These are phyloP conservation scores for Nevesoporus exiguus DNA, from an alignment of 768 basidiomycete species.

Conservation along the genomic window DNA sequence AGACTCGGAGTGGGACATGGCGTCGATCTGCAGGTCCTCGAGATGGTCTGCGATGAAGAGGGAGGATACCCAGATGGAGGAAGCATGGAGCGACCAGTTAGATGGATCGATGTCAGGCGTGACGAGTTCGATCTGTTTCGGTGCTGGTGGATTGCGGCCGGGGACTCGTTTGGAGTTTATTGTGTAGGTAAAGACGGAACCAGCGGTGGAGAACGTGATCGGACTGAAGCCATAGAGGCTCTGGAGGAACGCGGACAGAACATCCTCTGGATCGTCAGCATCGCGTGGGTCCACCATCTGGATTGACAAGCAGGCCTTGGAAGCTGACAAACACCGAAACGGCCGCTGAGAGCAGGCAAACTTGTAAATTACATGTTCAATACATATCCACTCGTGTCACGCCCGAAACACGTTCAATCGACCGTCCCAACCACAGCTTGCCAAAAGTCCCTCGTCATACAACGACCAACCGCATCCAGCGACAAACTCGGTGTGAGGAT, in stretches of 20 bases:
- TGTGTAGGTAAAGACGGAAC: constrained; percentile 49
- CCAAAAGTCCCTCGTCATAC: constrained; percentile 82
- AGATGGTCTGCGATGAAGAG: constrained; percentile 66
- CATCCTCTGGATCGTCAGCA: constrained; percentile 51
- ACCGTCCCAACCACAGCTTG: constrained; percentile 55
- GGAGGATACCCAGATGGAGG: constrained; percentile 72
- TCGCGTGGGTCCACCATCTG: neutral
- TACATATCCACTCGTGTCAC: constrained; percentile 16
- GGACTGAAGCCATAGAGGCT: constrained; percentile 60
- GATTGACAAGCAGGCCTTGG: neutral
- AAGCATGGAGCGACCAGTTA: constrained; percentile 77
- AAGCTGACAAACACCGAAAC: no score
- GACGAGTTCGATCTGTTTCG: constrained; percentile 39
- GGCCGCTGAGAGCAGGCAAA: no score
- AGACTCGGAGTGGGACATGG: constrained; percentile 17
- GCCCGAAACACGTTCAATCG: constrained; percentile 68
- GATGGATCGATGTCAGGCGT: constrained; percentile 64
- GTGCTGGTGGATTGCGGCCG: neutral
- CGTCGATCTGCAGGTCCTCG: constrained; percentile 40
- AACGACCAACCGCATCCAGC: constrained; percentile 91
- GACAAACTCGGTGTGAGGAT: constrained; percentile 92
- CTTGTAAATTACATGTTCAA: neutral
- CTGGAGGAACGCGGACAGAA: constrained; percentile 62
- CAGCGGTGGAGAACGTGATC: constrained; percentile 56
- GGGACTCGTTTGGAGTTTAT: constrained; percentile 17